phyloP scores from a whole-genome alignment of 768 basidiomycete species.

The Coprinopsis sp. region DNA sequence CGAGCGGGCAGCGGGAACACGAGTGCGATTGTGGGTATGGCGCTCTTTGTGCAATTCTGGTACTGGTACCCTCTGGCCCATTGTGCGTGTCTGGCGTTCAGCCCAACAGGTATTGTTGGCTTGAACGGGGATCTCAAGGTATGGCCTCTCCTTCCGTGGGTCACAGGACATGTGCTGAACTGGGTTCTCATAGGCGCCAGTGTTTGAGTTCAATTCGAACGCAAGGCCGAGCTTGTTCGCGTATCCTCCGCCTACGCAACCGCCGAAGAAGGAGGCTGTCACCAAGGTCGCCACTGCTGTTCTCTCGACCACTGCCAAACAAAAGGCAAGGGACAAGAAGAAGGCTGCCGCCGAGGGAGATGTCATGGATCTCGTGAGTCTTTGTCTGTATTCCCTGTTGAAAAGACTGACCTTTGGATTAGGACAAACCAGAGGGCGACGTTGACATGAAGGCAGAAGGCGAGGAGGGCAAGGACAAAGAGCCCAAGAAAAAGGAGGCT shows the following conservation, averaged over 20 bases:
- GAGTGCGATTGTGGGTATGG: constrained; percentile 95
- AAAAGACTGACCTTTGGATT: constrained; percentile 46
- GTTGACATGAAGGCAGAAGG: constrained; percentile 69
- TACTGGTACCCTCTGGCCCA: constrained; percentile 99
- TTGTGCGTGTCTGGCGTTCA: constrained; percentile 87
- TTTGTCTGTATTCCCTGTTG: constrained; percentile 32
- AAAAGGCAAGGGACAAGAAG: constrained; percentile 91
- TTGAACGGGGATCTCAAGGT: constrained; percentile 84
- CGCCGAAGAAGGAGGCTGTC: constrained; percentile 88
- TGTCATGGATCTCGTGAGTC: constrained; percentile 77
- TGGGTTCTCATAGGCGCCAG: constrained; percentile 63
- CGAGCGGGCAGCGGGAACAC: constrained; percentile 91
- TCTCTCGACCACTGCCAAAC: constrained; percentile 93
- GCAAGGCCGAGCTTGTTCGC: constrained; percentile 89
- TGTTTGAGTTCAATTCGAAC: constrained; percentile 88
- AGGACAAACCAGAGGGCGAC: constrained; percentile 39
- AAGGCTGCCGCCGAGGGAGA: constrained; percentile 82
- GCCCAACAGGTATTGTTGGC: constrained; percentile 93
- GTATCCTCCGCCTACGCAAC: constrained; percentile 81
- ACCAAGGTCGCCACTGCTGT: constrained; percentile 93
- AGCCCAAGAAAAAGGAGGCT: constrained; percentile 68
- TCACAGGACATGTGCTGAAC: constrained; percentile 5
- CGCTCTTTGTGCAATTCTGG: constrained; percentile 98
- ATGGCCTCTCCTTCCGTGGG: background rate
- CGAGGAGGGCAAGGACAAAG: constrained; percentile 46